Conservation (phyloP, 139 green algal genomes). For the Chlorella ohadii region DNA sequence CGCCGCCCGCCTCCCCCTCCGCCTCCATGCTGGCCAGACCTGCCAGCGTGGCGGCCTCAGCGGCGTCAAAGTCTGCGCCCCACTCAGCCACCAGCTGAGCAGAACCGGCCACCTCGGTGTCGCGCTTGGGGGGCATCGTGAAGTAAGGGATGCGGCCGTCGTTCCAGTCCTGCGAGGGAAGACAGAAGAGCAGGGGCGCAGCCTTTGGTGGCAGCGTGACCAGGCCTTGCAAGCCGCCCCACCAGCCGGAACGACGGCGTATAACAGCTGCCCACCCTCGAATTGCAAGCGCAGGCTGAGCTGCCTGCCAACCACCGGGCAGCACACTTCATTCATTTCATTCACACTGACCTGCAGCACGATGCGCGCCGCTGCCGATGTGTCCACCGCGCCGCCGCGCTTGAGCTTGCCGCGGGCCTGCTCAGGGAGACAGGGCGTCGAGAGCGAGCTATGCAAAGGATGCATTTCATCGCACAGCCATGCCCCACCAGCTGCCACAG, state of each 20-base stretch:
- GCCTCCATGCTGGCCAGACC: slow-evolving; percentile 69
- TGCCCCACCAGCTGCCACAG: too few relatives aligned
- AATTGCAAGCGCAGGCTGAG: too few relatives aligned
- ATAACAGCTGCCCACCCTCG: too few relatives aligned
- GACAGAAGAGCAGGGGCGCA: too few relatives aligned
- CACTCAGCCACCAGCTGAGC: slow-evolving; percentile 77
- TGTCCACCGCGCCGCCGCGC: slow-evolving; percentile 60
- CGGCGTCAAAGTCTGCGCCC: slow-evolving; percentile 78
- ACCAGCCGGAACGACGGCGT: too few relatives aligned
- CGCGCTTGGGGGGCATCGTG: slow-evolving; percentile 78
- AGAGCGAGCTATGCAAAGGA: too few relatives aligned
- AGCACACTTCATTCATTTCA: not conserved
- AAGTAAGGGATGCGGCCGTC: slow-evolving; percentile 92
- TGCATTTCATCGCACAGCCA: too few relatives aligned
- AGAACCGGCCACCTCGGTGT: slow-evolving; percentile 56
- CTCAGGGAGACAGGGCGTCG: not conserved
- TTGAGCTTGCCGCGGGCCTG: slow-evolving; percentile 85
- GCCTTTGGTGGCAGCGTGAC: not conserved
- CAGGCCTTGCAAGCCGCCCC: too few relatives aligned
- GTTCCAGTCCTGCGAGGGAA: slow-evolving; percentile 89
- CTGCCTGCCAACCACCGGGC: too few relatives aligned
- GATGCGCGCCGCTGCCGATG: slow-evolving; percentile 61
- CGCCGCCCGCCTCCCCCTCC: not conserved
- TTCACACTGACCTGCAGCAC: slow-evolving; percentile 63
- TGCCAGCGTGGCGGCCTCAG: slow-evolving; percentile 73